A percentile compares a stretch with the other conserved stretches of the same genome.
phyloP scores from a whole-genome alignment of 805 yeast species.

The Candida orba region DNA sequence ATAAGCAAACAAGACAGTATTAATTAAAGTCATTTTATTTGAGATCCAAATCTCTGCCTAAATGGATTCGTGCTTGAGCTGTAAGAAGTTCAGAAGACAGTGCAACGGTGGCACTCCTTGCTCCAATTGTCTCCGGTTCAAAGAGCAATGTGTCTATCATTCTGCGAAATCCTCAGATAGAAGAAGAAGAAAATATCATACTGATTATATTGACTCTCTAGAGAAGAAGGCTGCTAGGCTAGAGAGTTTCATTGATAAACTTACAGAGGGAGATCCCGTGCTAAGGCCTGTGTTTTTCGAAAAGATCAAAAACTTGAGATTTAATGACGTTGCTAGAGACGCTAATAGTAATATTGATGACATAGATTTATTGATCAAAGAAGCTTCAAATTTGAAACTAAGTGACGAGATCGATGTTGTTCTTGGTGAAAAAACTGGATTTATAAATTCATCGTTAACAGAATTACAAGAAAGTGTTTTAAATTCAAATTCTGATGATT shows the following conservation, averaged over 20 bases:
- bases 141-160: neutral
- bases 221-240: constrained; percentile 20
- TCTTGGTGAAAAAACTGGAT: neutral
- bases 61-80: neutral
- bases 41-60: neutral
- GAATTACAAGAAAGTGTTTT: constrained; percentile 3
- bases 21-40: too few relatives aligned
- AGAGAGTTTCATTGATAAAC: constrained; percentile 17
- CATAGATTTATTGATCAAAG: neutral
- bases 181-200: constrained; percentile 28
- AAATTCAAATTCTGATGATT: neutral
- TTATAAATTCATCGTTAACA: constrained; percentile 2
- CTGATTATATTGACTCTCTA: constrained; percentile 26
- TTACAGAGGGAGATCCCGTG: constrained; percentile 19
- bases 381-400: neutral
- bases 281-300: constrained; percentile 5
- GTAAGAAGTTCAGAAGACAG: neutral
- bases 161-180: constrained; percentile 14
- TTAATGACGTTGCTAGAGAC: neutral
- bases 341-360: neutral
- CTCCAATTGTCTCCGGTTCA: neutral
- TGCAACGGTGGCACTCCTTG: neutral
- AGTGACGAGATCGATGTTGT: neutral
- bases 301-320: neutral
- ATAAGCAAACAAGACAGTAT: too few relatives aligned